Conservation (phyloP, 2,329 filamentous ascomycete genomes). For the Aspergillus intermedius region DNA sequence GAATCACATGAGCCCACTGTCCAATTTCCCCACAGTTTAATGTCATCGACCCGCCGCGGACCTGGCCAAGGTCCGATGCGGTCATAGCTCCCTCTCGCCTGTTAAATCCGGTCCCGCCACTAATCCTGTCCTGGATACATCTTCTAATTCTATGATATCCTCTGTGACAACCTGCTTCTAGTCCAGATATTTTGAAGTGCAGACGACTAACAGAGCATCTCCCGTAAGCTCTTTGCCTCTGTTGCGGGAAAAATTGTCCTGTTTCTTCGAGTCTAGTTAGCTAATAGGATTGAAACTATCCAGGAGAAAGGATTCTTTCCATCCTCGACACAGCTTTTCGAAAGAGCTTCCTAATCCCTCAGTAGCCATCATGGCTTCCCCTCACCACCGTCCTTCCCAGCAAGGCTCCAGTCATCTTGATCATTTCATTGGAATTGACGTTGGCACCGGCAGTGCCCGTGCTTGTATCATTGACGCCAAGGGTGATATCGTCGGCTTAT, state of each 20-base stretch:
- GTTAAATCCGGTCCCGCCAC: too few species aligned
- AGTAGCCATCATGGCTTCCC: slow-evolving; percentile 23
- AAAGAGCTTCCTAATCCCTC: not conserved
- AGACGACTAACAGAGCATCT: too few species aligned
- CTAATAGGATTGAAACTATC: not conserved
- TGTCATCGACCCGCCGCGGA: slow-evolving; percentile 3
- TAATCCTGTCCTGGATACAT: not conserved
- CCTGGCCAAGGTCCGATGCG: not conserved
- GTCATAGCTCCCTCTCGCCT: slow-evolving; percentile 1
- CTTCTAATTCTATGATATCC: not conserved
- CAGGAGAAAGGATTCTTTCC: not conserved
- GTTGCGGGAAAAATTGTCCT: not conserved
- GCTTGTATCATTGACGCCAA: slow-evolving; percentile 91
- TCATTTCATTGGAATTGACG: slow-evolving; percentile 81
- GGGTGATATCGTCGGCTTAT: slow-evolving; percentile 73
- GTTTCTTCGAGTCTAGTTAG: not conserved
- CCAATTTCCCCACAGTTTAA: not conserved
- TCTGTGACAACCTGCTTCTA: too few species aligned
- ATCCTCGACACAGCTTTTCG: not conserved
- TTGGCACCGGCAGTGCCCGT: slow-evolving; percentile 89
- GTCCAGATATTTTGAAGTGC: too few species aligned
- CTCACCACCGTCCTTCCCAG: slow-evolving; percentile 26
- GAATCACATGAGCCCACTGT: not conserved
- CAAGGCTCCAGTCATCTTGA: slow-evolving; percentile 45
- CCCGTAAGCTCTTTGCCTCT: too few species aligned